These are phyloP conservation scores for Nemania diffusa DNA, from an alignment of 2,329 filamentous ascomycete genomes.

Conservation along the genomic window DNA sequence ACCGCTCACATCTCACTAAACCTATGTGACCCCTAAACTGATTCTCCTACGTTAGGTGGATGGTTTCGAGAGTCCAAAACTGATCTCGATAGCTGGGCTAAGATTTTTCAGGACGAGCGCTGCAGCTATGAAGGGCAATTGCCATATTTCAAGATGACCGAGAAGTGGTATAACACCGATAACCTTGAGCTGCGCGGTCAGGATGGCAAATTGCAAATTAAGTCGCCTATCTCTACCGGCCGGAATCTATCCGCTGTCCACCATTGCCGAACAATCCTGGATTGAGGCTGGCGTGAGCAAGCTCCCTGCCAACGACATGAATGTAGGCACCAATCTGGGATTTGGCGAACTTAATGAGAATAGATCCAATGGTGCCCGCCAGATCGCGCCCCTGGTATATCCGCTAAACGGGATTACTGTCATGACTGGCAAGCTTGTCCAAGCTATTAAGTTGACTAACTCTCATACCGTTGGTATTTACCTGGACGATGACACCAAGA, in stretches of 20 bases:
- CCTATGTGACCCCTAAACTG: background rate
- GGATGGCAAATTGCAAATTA: conserved; percentile 45
- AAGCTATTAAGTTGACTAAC: conserved; percentile 28
- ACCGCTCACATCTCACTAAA: background rate
- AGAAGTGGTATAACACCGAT: conserved; percentile 41
- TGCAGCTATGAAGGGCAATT: conserved; percentile 56
- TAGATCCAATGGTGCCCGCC: conserved; percentile 33
- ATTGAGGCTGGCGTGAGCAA: conserved; percentile 45
- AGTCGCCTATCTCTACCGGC: conserved; percentile 42
- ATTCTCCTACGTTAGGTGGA: conserved; percentile 35
- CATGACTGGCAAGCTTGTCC: conserved; percentile 37
- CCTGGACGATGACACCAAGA: conserved; percentile 32
- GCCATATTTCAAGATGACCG: conserved; percentile 53
- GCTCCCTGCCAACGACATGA: conserved; percentile 35
- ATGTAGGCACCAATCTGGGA: conserved; percentile 40
- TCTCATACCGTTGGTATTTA: conserved; percentile 31
- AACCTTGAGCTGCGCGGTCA: conserved; percentile 42
- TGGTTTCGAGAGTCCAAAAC: conserved; percentile 55
- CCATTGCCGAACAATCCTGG: conserved; percentile 47
- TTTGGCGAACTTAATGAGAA: conserved; percentile 44
- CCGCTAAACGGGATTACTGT: conserved; percentile 26
- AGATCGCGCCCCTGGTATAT: conserved; percentile 26
- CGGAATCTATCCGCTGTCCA: conserved; percentile 51
- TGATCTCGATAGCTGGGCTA: conserved; percentile 58
- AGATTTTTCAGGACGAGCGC: conserved; percentile 47